Evolutionary conservation across 805 yeast genomes (phyloP), one percentile per base, ranked within the genome.

Genomic region (Yamadazyma laniorum): DNA sequence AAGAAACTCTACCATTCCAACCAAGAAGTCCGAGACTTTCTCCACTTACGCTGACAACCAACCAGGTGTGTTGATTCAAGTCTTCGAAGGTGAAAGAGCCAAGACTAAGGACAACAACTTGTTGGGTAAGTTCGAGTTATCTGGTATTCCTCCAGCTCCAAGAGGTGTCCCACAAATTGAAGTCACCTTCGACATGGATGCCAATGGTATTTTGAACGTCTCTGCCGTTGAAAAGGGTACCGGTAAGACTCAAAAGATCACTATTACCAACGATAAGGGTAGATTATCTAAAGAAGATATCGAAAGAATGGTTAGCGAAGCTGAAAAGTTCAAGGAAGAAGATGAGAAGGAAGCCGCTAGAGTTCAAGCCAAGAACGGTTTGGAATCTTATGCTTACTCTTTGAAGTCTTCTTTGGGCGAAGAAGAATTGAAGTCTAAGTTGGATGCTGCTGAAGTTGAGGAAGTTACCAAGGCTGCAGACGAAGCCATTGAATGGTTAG

Each of bases 131-230:
- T 90, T 90, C 72, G 97, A 90, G 74, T 82, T 90, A 59, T 70
- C 93, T 52, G 96, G 96, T 67, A 90, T 90, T 51, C 97, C 97
- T 60, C 96, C 96, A 55, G 96, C 96, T 32, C 96, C 96, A 74
- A 88, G 96, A 75, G 97, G 97, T 79, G 95, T 85, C 51, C 97
- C 97, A 61, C 96, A 89, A 76, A 84, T 90, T 58, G 97, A 90
- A 79, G 97, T 90, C 53, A 90, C 96, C 58, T 90, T 90, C 63
- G 97, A 90, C 68, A 75, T 90, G 59, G 97, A 90, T 69, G 96
- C 97, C 52, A 90, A 90, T 70, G 97, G 97, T 77, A 90, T 90
- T 72, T 76, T 90, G 72, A 90, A 90, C 70, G 97, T 90, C 42
- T 83, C 95, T 53, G 97, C 97, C 44, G 77, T 89, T 55, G 98